Conservation (phyloP, 2,329 filamentous ascomycete species). For the Calonectria fujianensis region DNA sequence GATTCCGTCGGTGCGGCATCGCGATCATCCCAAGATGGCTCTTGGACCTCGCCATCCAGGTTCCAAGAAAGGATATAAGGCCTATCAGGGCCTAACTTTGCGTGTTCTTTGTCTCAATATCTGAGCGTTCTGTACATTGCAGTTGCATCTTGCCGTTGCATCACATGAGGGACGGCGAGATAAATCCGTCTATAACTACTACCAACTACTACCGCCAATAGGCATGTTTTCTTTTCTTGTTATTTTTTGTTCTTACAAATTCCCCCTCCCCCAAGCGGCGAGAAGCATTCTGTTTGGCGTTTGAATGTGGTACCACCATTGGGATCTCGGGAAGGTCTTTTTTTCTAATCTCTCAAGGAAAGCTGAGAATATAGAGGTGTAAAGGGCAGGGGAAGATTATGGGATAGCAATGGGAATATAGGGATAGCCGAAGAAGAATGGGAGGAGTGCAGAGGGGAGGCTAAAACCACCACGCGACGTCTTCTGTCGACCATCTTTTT, state of each 20-base stretch:
- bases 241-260: conserved; percentile 40
- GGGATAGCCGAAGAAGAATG: conserved; percentile 31
- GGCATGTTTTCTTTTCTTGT: conserved; percentile 40
- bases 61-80: conserved; percentile 56
- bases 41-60: conserved; percentile 53
- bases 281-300: conserved; percentile 55
- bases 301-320: conserved; percentile 52
- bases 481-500: conserved; percentile 48
- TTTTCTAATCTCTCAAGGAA: conserved; percentile 43
- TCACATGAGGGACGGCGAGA: conserved; percentile 45
- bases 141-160: conserved; percentile 43
- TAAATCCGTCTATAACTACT: conserved; percentile 35
- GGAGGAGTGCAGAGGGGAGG: conserved; percentile 37
- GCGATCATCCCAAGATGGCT: conserved; percentile 49
- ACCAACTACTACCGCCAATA: conserved; percentile 35
- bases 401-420: conserved; percentile 27
- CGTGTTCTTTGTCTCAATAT: conserved; percentile 46
- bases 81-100: conserved; percentile 25
- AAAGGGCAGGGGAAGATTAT: conserved; percentile 30
- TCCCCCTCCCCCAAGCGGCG: conserved; percentile 38
- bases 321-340: conserved; percentile 47
- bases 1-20: conserved; percentile 49
- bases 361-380: conserved; percentile 43
- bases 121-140: conserved; percentile 55
- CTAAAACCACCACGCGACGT: conserved; percentile 44